Base-by-base conservation (phyloP, 805 yeast genomes). In the Diddensiella santjacobensis region DNA sequence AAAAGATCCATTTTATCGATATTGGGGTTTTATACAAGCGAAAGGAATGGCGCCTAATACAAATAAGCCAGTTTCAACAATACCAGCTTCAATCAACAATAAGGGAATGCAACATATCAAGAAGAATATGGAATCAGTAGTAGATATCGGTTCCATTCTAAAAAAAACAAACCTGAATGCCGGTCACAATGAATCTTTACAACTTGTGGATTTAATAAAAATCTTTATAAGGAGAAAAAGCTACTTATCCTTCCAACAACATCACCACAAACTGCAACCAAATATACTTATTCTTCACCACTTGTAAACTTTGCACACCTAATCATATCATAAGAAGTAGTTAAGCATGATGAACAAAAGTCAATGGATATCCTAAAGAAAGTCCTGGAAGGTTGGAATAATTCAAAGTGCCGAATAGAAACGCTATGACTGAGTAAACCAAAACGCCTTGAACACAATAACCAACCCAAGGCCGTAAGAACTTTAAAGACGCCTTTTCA, bases 21-120 rank as follows among this genome's bases (percentile, higher is more conserved):
- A 13, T 19, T 19, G 11, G n/a, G 13, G 20, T 11, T 20, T 29
- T 17, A 17, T 47, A 54, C 58, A 18, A 11, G 45, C n/a, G 44
- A 40, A 53, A 5, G 56, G 58, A 8, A 48, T n/a, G 4, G 54
- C 52, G 3, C 54, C 48, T 5, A 49, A n/a, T 10, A 44, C 15
- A 36, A 54, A 53, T 5, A 48, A 31, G n/a, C 36, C 30, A 23
- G 50, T 36, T 17, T 48, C 46, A 11, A 41, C 17, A 3, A 47
- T 41, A 15, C 50, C 53, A 17, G 49, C 45, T 17, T 42, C 41
- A 20, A 39, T 13, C 20, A 47, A n/a, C 29, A 49, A 20, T 17
- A 51, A 15, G 8, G 38, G 36, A 3, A 42, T 15, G 22, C 46
- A 43, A 23, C 33, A 17, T 18, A 26, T 20, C 20, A 40, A 42